Evolutionary conservation across 495 filamentous ascomycete species (phyloP), one percentile per base, ranked within the genome.

Genomic region (Trichoderma gamsii): DNA sequence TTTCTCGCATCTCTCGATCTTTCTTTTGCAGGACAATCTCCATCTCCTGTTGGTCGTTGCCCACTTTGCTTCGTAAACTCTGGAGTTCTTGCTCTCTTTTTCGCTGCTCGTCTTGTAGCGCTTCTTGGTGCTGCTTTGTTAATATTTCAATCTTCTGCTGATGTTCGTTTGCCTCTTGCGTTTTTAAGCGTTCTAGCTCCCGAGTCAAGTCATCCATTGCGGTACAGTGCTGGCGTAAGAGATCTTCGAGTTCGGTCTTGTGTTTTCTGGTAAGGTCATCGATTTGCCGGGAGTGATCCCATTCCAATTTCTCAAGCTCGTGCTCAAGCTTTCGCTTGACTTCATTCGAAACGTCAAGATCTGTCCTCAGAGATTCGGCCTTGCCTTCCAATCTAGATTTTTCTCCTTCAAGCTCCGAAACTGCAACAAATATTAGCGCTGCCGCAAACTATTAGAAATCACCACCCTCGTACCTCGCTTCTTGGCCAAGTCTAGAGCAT

Each of bases 401-500:
- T 7, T 87, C 82, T 0, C 73, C 73, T 70, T 94, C 90, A 3
- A 96, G 79, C 27, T 91, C 87, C 67, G 73, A 77, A 56, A 89
- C 93, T 97, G 70, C 8, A 46, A 2, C 3, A 25, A 16, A 49
- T 16, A 71, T 69, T 27, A 67, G 66, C 66, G 15, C 41, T n/a
- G 67, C 44, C 18, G 65, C 59, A n/a, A 18, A 13, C 35, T 16
- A 32, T 66, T 29, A 67, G 68, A 11, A 44, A 13, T 5, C 43
- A 21, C 38, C 59, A n/a, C 13, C 65, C n/a, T 41, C 88, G 68
- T 81, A 97, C 92, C 84, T 85, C 86, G 82, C 44, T 82, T 82
- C 76, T 95, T 93, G 71, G 89, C 89, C 5, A 90, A 32, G 4
- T 86, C 83, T 25, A 93, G 80, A 0, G 85, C 83, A 66, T 93